Evolutionary conservation across 2,329 filamentous ascomycete species (phyloP).

Genomic region (Fusarium sp.): DNA sequence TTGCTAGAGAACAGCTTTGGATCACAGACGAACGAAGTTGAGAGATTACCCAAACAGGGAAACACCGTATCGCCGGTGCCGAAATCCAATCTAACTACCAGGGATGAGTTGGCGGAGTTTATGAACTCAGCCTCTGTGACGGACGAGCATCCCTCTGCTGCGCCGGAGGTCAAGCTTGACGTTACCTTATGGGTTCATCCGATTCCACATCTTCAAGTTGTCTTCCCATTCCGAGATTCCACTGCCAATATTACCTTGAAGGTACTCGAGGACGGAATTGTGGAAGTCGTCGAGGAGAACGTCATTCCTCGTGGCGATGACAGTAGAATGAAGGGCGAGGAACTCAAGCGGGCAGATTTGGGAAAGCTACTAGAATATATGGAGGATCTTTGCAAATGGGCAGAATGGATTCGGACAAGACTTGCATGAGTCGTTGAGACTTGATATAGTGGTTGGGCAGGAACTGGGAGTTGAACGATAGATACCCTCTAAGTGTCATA

Average conservation of each 20-base stretch:
- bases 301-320: slow-evolving; percentile 40
- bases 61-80: background rate
- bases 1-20: slow-evolving; percentile 71
- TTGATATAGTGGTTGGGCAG: background rate
- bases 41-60: slow-evolving; percentile 6
- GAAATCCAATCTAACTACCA: slow-evolving; percentile 40
- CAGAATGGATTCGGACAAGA: slow-evolving; percentile 60
- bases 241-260: slow-evolving; percentile 66
- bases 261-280: slow-evolving; percentile 66
- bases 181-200: slow-evolving; percentile 63
- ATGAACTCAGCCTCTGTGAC: slow-evolving; percentile 29
- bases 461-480: slow-evolving; percentile 38
- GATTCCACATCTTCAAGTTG: slow-evolving; percentile 59
- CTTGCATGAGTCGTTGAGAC: slow-evolving; percentile 33
- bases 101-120: slow-evolving; percentile 48
- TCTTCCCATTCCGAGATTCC: slow-evolving; percentile 60
- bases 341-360: slow-evolving; percentile 53
- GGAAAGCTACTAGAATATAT: slow-evolving; percentile 58
- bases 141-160: background rate
- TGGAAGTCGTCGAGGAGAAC: slow-evolving; percentile 69
- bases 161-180: slow-evolving; percentile 53
- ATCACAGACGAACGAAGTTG: slow-evolving; percentile 42
- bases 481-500: slow-evolving; percentile 38
- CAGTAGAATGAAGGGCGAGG: slow-evolving; percentile 47
- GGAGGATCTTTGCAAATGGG: slow-evolving; percentile 64